Evolutionary conservation across 805 yeast species (phyloP).

Genomic region (Ascoidea rubescens): DNA sequence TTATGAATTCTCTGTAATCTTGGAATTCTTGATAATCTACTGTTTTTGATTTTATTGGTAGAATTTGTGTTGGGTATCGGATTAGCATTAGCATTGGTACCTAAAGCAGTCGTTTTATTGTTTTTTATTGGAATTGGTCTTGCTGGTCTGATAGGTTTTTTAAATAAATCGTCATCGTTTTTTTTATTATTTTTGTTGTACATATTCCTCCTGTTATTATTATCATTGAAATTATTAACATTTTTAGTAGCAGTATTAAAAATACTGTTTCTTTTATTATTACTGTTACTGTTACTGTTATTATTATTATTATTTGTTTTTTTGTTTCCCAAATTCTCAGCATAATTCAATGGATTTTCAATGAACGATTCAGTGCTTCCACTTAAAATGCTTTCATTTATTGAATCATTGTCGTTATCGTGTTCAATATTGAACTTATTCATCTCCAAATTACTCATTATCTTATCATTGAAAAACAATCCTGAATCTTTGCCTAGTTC

Average conservation of each 20-base stretch:
- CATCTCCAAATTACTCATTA: not conserved
- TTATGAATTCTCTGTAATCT: too few species aligned
- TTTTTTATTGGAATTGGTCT: not conserved
- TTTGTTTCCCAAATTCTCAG: too few species aligned
- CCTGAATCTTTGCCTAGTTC: not conserved
- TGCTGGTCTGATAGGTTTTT: not conserved
- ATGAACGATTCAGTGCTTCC: not conserved
- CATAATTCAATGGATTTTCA: not conserved
- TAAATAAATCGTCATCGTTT: not conserved
- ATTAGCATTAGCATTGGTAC: not conserved
- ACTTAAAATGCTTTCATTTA: too few species aligned
- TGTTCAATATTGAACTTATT: too few species aligned
- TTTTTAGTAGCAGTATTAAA: not conserved
- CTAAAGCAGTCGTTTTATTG: too few species aligned
- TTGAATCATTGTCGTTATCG: too few species aligned
- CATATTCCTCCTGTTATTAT: not conserved
- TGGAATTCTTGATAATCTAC: slow-evolving; percentile 9
- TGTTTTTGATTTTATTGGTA: not conserved
- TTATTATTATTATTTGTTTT: not conserved
- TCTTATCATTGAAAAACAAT: not conserved
- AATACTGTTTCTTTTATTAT: not conserved
- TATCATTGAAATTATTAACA: not conserved
- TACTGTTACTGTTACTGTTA: not conserved
- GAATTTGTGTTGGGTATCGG: not conserved
- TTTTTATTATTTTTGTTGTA: not conserved